phyloP scores from a whole-genome alignment of 1,139 yeast species.

The Suhomyces maxii region DNA sequence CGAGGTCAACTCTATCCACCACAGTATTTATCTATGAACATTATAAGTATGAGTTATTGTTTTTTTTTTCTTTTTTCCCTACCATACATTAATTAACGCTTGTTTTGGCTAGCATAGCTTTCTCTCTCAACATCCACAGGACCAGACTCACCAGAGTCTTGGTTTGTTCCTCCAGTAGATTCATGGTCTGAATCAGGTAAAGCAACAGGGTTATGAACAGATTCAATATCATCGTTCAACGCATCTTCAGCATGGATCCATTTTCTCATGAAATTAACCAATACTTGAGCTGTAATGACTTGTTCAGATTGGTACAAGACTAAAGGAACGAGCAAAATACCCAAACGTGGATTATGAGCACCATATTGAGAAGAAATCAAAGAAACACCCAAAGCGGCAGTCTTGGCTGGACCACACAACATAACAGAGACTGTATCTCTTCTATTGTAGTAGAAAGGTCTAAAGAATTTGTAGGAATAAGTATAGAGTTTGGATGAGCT shows the following conservation, averaged over 20 bases:
- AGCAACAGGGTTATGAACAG: not conserved
- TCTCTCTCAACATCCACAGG: not conserved
- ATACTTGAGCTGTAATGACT: conserved; percentile 71
- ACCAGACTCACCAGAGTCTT: not conserved
- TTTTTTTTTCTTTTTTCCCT: too few relatives aligned
- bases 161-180: not conserved
- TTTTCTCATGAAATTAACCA: conserved; percentile 61
- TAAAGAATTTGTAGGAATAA: conserved; percentile 39
- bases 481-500: conserved; percentile 44
- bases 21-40: too few relatives aligned
- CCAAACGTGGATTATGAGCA: conserved; percentile 56
- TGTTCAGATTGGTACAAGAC: conserved; percentile 87
- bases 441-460: conserved; percentile 70
- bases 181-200: not conserved
- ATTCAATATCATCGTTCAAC: conserved; percentile 8
- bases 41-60: too few relatives aligned
- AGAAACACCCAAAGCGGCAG: conserved; percentile 89
- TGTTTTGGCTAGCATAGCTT: not conserved
- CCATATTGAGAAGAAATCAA: conserved; percentile 81
- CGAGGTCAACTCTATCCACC: too few relatives aligned
- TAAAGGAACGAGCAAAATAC: conserved; percentile 73
- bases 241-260: conserved; percentile 57
- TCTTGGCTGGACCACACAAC: conserved; percentile 91
- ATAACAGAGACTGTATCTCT: conserved; percentile 74
- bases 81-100: not conserved